These are phyloP conservation scores for Penicillium sp. DNA, from an alignment of 2,329 filamentous ascomycete genomes.

Conservation along the genomic window DNA sequence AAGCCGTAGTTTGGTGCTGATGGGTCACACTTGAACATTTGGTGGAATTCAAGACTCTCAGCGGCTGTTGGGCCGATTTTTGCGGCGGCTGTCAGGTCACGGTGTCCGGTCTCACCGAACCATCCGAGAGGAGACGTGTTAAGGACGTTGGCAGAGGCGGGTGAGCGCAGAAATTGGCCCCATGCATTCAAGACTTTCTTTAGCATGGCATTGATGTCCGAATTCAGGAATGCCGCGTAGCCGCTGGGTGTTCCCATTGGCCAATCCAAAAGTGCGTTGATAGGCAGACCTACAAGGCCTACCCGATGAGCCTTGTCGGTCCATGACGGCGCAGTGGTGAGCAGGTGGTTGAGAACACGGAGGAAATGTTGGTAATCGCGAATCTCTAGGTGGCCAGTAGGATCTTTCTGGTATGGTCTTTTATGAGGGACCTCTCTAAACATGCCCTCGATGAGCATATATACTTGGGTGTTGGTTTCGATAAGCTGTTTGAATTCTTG, in stretches of 20 bases:
- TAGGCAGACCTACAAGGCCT: constrained; percentile 59
- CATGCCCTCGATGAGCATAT: constrained; percentile 70
- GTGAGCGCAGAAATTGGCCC: constrained; percentile 58
- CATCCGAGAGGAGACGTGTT: constrained; percentile 54
- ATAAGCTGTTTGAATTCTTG: constrained; percentile 69
- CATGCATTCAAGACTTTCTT: constrained; percentile 59
- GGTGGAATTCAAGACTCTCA: constrained; percentile 29
- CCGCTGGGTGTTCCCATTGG: constrained; percentile 62
- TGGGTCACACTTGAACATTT: constrained; percentile 36
- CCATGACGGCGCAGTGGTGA: constrained; percentile 38
- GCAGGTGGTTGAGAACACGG: constrained; percentile 63
- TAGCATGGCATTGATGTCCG: constrained; percentile 56
- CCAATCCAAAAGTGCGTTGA: constrained; percentile 63
- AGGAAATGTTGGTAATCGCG: constrained; percentile 71
- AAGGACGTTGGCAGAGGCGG: constrained; percentile 58
- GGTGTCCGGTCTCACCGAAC: constrained; percentile 57
- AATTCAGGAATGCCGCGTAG: constrained; percentile 58
- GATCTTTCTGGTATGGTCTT: constrained; percentile 64
- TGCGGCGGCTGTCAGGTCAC: constrained; percentile 45
- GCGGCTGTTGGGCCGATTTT: constrained; percentile 26
- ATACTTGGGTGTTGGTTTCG: constrained; percentile 65
- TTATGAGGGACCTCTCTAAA: constrained; percentile 68
- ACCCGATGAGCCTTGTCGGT: constrained; percentile 34
- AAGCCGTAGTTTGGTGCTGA: constrained; percentile 52
- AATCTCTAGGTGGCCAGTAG: constrained; percentile 65